Evolutionary conservation across 75 land plant species (phyloP).

Genomic region (Pseudotsuga menziesii): DNA sequence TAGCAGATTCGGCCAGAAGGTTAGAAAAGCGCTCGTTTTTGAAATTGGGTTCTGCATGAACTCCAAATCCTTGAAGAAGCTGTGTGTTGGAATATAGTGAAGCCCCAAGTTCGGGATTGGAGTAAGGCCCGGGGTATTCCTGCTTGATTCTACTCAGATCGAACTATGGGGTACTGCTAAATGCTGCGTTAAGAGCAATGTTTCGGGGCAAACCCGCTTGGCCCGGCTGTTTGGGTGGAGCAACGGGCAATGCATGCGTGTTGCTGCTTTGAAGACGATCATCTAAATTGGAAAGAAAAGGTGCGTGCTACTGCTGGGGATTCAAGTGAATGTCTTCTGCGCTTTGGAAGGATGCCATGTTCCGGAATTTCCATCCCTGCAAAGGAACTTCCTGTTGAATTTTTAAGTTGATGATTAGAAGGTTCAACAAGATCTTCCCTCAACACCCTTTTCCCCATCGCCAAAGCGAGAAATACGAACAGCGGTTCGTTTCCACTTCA

Average conservation of each 20-base stretch:
- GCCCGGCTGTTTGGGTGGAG: too few species aligned
- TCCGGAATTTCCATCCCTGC: background rate
- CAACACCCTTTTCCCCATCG: too few species aligned
- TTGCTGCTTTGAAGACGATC: background rate
- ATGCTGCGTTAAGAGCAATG: background rate
- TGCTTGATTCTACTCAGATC: background rate
- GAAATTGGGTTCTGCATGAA: background rate
- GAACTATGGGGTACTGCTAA: background rate
- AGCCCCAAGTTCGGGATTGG: background rate
- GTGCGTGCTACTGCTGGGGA: background rate
- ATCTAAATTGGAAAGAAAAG: background rate
- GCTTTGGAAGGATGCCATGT: background rate
- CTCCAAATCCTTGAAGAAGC: background rate
- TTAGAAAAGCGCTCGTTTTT: background rate
- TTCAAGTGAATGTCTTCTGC: background rate
- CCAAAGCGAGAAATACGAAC: too few species aligned
- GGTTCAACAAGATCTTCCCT: background rate
- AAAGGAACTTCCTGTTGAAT: background rate
- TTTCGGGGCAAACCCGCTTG: too few species aligned
- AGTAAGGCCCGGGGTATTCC: background rate
- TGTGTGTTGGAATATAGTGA: background rate
- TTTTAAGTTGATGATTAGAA: background rate
- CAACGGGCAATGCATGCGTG: background rate
- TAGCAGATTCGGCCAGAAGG: background rate
- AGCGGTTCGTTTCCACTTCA: too few species aligned